Base-by-base conservation (phyloP, 345 rosid genomes). In the Dipteronia sinensis region DNA sequence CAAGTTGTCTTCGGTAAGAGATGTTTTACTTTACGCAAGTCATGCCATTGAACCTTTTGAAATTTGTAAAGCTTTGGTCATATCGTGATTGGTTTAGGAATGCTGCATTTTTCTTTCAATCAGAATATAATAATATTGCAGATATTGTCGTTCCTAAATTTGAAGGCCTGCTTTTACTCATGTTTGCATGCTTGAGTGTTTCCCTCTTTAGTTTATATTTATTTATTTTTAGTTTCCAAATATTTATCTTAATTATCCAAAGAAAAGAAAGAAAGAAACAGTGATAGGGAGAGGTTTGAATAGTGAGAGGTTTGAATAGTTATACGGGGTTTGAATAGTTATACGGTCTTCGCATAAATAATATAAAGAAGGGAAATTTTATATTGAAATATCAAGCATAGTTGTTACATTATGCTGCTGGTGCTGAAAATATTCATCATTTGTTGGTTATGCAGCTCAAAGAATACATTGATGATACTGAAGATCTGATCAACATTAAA, bases 391-490 rank as follows among this genome's bases (percentile, higher is more conserved):
- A 38, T 6, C 31, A 56, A 55, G 63, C 16, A n/a, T 31, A 27
- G 25, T 64, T 3, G 61, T 73, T 23, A 27, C 40, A 47, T 23
- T 19, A 49, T 10, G 42, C n/a, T 16, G 23, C 31, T 77, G 75
- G 40, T 34, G 34, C 69, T 10, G 34, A 65, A 13, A 19, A 51
- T 47, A 15, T 27, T 51, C 40, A 64, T 53, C 29, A 59, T 73
- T 65, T 67, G 51, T 81, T 72, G 64, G 69, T 77, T 70, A 51
- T 88, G 91, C 89, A 93, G 98, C 93, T 93, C 34, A 95, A 95
- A 81, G 99, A 93, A 80, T 95, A 95, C 79, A 93, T 93, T 55
- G 99, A 95, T 83, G 99, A 95, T 81, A 95, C 98, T 10, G 98
- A 95, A 86, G 99, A 92, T 87, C 80, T 95, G 69, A 95, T 95